These are phyloP conservation scores for Aspergillus fumigatiaffinis DNA, from an alignment of 2,329 filamentous ascomycete genomes.

Conservation along the genomic window DNA sequence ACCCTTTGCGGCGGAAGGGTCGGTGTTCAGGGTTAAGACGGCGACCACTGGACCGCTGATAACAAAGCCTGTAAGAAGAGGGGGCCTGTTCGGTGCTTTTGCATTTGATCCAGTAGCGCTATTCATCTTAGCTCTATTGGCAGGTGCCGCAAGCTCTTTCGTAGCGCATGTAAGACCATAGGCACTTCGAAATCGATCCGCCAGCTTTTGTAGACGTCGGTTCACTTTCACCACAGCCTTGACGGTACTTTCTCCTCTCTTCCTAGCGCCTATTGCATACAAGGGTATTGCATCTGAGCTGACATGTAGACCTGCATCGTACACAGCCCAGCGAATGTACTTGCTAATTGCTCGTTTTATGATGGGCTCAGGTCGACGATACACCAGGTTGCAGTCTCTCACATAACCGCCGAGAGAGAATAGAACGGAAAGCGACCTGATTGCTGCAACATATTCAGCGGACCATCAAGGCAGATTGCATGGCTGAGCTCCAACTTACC, in stretches of 20 bases:
- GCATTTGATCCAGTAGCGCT: too few species aligned
- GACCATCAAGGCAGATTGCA: background rate
- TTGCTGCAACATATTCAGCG: conserved; percentile 33
- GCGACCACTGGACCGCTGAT: conserved; percentile 51
- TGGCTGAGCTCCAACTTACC: conserved; percentile 28
- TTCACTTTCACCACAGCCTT: conserved; percentile 43
- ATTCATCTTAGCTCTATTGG: too few species aligned
- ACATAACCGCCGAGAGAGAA: conserved; percentile 50
- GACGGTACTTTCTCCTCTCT: conserved; percentile 35
- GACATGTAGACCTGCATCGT: conserved; percentile 44
- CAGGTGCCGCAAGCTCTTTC: background rate
- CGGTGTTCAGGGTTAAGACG: conserved; percentile 49
- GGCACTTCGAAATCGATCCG: conserved; percentile 39
- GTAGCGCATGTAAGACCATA: conserved; percentile 4
- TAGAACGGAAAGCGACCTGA: conserved; percentile 48
- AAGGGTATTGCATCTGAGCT: conserved; percentile 38
- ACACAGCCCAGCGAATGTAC: conserved; percentile 53
- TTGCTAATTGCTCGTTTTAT: conserved; percentile 41
- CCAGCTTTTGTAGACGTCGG: conserved; percentile 42
- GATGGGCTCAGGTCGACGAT: conserved; percentile 30
- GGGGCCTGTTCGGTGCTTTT: conserved; percentile 25
- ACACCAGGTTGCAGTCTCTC: conserved; percentile 46
- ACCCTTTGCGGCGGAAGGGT: conserved; percentile 23
- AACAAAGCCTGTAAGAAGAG: conserved; percentile 54
- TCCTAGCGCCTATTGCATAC: conserved; percentile 44